phyloP scores from a whole-genome alignment of 106 monocot genomes.

The Phalaenopsis equestris region DNA sequence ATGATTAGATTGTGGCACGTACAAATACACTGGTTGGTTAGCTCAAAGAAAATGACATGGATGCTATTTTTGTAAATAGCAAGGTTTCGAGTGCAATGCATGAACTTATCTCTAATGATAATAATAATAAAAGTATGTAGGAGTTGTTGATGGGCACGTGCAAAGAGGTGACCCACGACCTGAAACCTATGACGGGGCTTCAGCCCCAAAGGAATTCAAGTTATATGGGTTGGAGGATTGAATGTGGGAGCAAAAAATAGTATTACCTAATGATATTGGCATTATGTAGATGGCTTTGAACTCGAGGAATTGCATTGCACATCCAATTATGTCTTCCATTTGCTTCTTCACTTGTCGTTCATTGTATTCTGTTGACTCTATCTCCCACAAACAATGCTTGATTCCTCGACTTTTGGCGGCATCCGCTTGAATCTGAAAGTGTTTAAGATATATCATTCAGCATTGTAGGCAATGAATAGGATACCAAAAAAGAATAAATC shows the following conservation, averaged over 20 bases:
- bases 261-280: not conserved
- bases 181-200: not conserved
- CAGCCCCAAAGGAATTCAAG: not conserved
- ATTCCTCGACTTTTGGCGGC: not conserved
- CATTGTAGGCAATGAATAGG: too few species aligned
- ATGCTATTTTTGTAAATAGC: too few species aligned
- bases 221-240: not conserved
- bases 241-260: not conserved
- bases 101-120: too few species aligned
- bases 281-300: not conserved
- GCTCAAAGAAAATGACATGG: too few species aligned
- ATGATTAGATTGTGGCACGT: too few species aligned
- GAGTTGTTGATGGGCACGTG: constrained; percentile 10
- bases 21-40: too few species aligned
- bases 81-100: too few species aligned
- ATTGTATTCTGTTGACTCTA: not conserved
- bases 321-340: not conserved
- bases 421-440: not conserved
- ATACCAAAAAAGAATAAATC: too few species aligned
- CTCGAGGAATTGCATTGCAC: not conserved
- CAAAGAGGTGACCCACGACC: not conserved
- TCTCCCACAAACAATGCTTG: not conserved
- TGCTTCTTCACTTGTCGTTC: not conserved
- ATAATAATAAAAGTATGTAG: not conserved
- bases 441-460: too few species aligned